These are phyloP conservation scores for Sambucus nigra DNA, from an alignment of 129 eudicot species.

Conservation along the genomic window DNA sequence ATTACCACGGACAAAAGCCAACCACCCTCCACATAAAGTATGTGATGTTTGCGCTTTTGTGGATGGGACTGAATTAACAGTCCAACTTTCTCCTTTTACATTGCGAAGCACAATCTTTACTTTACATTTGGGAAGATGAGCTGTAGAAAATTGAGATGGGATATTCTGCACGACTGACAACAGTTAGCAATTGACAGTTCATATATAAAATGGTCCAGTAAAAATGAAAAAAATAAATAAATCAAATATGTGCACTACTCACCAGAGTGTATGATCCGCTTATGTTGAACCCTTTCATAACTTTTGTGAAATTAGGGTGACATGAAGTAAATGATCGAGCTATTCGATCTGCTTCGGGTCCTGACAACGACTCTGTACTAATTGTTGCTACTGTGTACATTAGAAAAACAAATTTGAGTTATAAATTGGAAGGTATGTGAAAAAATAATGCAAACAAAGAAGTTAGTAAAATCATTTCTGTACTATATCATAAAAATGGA, in stretches of 20 bases:
- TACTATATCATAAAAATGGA: no score
- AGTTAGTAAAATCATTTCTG: not conserved
- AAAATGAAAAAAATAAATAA: not conserved
- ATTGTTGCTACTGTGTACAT: constrained; percentile 31
- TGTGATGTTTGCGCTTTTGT: constrained; percentile 73
- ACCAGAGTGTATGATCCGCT: constrained; percentile 92
- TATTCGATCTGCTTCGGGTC: constrained; percentile 67
- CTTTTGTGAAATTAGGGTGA: constrained; percentile 57
- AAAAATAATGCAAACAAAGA: not conserved
- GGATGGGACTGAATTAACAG: constrained; percentile 73
- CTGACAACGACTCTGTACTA: constrained; percentile 32
- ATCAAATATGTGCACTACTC: constrained; percentile 12
- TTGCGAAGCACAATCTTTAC: constrained; percentile 60
- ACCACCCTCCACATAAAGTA: constrained; percentile 95
- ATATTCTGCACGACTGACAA: constrained; percentile 44
- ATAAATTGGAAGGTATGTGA: not conserved
- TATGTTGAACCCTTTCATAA: constrained; percentile 78
- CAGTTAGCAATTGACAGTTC: not conserved
- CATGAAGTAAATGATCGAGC: constrained; percentile 52
- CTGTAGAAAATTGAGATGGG: constrained; percentile 80
- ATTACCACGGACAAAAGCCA: constrained; percentile 77
- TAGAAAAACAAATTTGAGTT: constrained; percentile 6
- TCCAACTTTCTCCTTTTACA: constrained; percentile 82
- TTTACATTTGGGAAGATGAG: constrained; percentile 74
- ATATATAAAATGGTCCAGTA: not conserved